These are phyloP conservation scores for Cutaneotrichosporon sp. DNA, from an alignment of 1,284 basidiomycete species.

Conservation along the genomic window DNA sequence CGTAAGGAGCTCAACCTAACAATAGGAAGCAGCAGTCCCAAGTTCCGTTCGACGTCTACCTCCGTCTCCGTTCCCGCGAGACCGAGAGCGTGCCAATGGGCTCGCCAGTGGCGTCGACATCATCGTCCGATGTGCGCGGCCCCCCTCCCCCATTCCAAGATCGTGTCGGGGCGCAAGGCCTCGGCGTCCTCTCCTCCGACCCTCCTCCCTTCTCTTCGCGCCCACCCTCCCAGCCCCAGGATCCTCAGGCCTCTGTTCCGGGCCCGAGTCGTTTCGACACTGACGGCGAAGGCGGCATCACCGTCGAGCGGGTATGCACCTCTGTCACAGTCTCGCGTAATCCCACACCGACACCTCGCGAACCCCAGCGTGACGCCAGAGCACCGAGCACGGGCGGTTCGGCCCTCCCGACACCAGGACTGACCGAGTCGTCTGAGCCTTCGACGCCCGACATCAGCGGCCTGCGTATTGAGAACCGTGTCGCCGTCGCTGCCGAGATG, in stretches of 20 bases:
- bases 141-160: neutral
- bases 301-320: slow-evolving; percentile 5
- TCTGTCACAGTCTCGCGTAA: neutral
- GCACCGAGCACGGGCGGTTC: slow-evolving; percentile 5
- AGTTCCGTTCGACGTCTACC: slow-evolving; percentile 25
- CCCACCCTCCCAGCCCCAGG: neutral
- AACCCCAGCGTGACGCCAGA: neutral
- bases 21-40: slow-evolving; percentile 5
- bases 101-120: slow-evolving; percentile 2
- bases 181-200: neutral
- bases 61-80: slow-evolving; percentile 16
- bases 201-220: slow-evolving; percentile 2
- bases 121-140: neutral
- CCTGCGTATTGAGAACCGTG: slow-evolving; percentile 8
- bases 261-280: neutral
- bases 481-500: slow-evolving; percentile 16
- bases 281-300: slow-evolving; percentile 10
- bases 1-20: slow-evolving; percentile 6
- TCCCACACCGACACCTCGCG: neutral
- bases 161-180: neutral
- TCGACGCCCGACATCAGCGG: slow-evolving; percentile 4
- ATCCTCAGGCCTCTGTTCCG: neutral
- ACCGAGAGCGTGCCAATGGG: slow-evolving; percentile 24
- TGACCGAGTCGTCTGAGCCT: slow-evolving; percentile 3
- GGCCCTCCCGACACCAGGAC: neutral